These are phyloP conservation scores for Neohortaea acidophila DNA, from an alignment of 495 filamentous ascomycete genomes.

Conservation along the genomic window DNA sequence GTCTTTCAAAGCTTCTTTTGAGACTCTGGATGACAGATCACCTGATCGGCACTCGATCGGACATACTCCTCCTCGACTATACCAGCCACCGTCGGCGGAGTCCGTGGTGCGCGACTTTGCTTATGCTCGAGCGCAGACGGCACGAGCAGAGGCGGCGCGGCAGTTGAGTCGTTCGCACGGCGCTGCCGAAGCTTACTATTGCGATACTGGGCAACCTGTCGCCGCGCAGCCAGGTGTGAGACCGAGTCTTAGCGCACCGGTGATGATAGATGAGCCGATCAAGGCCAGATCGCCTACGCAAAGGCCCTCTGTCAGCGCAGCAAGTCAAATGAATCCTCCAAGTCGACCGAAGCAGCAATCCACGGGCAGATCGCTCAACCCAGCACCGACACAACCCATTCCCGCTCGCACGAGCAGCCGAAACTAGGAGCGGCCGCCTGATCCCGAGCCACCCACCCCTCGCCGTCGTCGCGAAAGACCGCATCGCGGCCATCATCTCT, in stretches of 20 bases:
- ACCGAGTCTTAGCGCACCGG: slow-evolving; percentile 2
- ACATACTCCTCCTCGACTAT: slow-evolving; percentile 14
- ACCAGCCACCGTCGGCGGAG: slow-evolving; percentile 15
- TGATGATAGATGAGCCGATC: slow-evolving; percentile 2
- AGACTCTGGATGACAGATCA: not conserved
- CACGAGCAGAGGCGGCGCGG: not conserved
- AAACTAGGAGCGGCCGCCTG: not conserved
- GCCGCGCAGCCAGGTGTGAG: slow-evolving; percentile 43
- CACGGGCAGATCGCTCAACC: not conserved
- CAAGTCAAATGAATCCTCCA: not conserved
- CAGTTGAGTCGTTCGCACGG: slow-evolving; percentile 4
- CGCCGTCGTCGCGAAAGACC: not conserved
- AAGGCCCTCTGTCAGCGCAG: not conserved
- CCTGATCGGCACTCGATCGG: slow-evolving; percentile 7
- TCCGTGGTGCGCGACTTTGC: slow-evolving; percentile 19
- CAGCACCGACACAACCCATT: slow-evolving; percentile 2
- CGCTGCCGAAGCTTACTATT: slow-evolving; percentile 47
- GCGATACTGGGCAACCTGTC: slow-evolving; percentile 50
- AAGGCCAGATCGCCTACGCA: no score
- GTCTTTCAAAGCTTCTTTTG: not conserved
- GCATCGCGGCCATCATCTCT: slow-evolving; percentile 1
- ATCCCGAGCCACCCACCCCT: not conserved
- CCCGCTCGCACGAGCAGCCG: not conserved
- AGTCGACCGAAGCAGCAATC: not conserved
- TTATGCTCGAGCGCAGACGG: slow-evolving; percentile 4